Evolutionary conservation across 1,284 basidiomycete species (phyloP).

Genomic region (Sporisorium scitamineum): DNA sequence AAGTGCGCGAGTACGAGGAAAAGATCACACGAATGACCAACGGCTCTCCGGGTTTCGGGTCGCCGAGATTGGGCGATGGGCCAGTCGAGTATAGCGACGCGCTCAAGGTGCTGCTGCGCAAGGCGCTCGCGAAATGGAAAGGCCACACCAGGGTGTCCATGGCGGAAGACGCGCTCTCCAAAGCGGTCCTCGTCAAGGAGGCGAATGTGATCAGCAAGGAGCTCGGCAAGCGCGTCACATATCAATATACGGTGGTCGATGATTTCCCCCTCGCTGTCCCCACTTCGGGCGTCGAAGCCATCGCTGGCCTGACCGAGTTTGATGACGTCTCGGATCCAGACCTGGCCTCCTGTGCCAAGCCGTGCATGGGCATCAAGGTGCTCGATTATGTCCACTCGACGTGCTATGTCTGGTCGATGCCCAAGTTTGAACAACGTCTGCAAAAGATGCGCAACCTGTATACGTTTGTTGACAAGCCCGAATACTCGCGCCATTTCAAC

Average conservation of each 20-base stretch:
- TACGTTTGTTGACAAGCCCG: slow-evolving; percentile 90
- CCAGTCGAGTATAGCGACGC: slow-evolving; percentile 39
- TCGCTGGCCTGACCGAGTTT: slow-evolving; percentile 86
- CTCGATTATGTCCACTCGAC: slow-evolving; percentile 70
- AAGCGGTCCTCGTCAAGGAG: slow-evolving; percentile 89
- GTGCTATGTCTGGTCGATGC: slow-evolving; percentile 79
- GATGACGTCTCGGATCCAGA: slow-evolving; percentile 75
- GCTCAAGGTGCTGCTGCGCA: slow-evolving; percentile 70
- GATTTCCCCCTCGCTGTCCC: slow-evolving; percentile 84
- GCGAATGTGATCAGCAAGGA: slow-evolving; percentile 76
- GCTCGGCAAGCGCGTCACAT: slow-evolving; percentile 84
- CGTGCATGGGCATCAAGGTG: slow-evolving; percentile 89
- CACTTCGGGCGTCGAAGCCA: slow-evolving; percentile 81
- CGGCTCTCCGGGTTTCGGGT: slow-evolving; percentile 16
- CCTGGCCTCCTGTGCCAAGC: slow-evolving; percentile 68
- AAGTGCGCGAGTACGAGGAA: slow-evolving; percentile 64
- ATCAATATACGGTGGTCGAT: slow-evolving; percentile 90
- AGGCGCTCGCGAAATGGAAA: slow-evolving; percentile 86
- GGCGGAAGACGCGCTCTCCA: slow-evolving; percentile 87
- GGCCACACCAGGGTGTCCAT: slow-evolving; percentile 74
- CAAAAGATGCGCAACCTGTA: slow-evolving; percentile 93
- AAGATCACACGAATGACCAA: slow-evolving; percentile 45
- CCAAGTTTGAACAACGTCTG: slow-evolving; percentile 86
- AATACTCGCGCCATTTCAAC: slow-evolving; percentile 82
- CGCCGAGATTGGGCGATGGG: slow-evolving; percentile 31